A percentile compares a stretch with the other conserved stretches of the same genome.
phyloP scores from a whole-genome alignment of 1,139 yeast species.

The Hemisphaericaspora lyxosophila region DNA sequence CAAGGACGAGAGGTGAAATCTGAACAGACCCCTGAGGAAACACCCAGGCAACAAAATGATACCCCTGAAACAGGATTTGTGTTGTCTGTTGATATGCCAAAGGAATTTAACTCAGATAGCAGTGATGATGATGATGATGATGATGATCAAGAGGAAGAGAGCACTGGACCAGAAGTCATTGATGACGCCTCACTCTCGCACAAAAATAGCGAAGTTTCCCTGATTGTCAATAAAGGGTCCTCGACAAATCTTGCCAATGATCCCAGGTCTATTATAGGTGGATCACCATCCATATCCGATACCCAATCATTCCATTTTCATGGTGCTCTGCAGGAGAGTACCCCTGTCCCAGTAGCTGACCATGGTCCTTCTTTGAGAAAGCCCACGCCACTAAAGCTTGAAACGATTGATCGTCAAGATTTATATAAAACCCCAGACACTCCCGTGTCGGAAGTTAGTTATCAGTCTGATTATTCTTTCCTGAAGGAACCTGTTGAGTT shows the following conservation, averaged over 20 bases:
- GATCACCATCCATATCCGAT: background rate
- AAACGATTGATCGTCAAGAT: background rate
- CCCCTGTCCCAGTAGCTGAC: background rate
- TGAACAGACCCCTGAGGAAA: background rate
- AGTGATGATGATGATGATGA: conserved; percentile 20
- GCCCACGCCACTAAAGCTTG: background rate
- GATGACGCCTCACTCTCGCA: background rate
- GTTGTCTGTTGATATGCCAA: conserved; percentile 33
- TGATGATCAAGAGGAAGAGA: conserved; percentile 4
- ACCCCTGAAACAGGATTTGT: conserved; percentile 22
- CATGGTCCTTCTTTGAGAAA: background rate
- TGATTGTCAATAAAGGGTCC: background rate
- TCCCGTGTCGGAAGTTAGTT: conserved; percentile 34
- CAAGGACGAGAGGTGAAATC: background rate
- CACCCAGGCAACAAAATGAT: background rate
- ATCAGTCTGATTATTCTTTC: conserved; percentile 36
- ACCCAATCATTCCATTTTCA: conserved; percentile 2
- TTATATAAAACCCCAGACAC: conserved; percentile 21
- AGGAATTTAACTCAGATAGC: conserved; percentile 3
- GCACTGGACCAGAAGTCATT: conserved; percentile 1
- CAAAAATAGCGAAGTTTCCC: background rate
- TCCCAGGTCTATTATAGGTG: background rate
- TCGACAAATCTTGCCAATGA: background rate
- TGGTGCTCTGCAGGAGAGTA: background rate
- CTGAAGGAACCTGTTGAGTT: conserved; percentile 33